phyloP scores from a whole-genome alignment of 2,329 filamentous ascomycete species.

The Cadophora gregata region DNA sequence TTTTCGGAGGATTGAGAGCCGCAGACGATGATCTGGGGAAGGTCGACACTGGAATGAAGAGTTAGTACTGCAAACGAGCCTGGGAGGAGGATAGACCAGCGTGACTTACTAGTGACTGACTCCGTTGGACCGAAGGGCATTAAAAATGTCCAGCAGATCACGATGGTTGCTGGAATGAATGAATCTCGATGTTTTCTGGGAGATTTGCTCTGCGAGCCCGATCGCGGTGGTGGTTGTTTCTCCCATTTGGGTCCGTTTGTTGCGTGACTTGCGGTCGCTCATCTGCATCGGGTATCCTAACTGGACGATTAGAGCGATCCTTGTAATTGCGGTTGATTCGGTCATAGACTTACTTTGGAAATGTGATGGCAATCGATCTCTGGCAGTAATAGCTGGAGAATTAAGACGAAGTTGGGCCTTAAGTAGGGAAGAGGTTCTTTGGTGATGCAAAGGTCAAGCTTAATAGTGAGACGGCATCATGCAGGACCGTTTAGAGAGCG shows the following conservation, averaged over 20 bases:
- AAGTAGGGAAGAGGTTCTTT: not conserved
- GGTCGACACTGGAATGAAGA: conserved; percentile 32
- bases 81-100: not conserved
- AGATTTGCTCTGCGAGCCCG: conserved; percentile 25
- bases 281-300: not conserved
- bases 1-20: conserved; percentile 50
- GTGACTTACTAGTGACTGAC: conserved; percentile 28
- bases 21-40: conserved; percentile 53
- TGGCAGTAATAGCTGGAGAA: not conserved
- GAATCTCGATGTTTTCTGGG: conserved; percentile 18
- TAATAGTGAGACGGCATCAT: too few relatives aligned
- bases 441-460: not conserved
- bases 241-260: conserved; percentile 2
- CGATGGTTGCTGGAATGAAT: conserved; percentile 53
- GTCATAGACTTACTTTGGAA: too few relatives aligned
- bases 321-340: not conserved
- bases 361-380: too few relatives aligned
- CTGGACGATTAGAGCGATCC: not conserved
- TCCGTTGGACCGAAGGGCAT: conserved; percentile 52
- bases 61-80: conserved; percentile 3
- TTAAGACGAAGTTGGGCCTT: not conserved
- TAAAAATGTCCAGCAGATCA: conserved; percentile 61
- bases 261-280: not conserved
- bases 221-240: not conserved
- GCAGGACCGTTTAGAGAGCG: not conserved